Conservation (phyloP, 2,329 filamentous ascomycete species). For the Drechslerella dactyloides region DNA sequence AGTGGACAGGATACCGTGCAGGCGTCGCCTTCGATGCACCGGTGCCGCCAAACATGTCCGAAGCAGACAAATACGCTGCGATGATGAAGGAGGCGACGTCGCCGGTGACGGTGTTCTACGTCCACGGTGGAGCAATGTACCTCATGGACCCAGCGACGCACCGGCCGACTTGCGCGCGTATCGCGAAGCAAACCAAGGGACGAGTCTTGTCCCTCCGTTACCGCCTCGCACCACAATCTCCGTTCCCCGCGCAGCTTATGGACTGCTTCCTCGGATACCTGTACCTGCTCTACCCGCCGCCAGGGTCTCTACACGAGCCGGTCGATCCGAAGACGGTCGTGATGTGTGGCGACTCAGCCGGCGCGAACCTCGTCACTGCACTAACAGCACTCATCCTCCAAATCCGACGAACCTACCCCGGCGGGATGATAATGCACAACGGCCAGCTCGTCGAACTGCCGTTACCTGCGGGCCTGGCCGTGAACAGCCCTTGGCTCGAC, state of each 20-base stretch:
- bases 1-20: conserved; percentile 76
- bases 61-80: conserved; percentile 69
- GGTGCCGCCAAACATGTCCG: conserved; percentile 59
- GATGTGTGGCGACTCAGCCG: conserved; percentile 76
- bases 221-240: conserved; percentile 73
- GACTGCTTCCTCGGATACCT: conserved; percentile 77
- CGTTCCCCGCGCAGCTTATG: conserved; percentile 76
- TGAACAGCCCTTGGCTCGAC: conserved; percentile 75
- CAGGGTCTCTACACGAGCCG: conserved; percentile 70
- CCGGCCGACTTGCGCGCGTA: conserved; percentile 65
- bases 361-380: conserved; percentile 72
- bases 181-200: conserved; percentile 70
- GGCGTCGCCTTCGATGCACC: conserved; percentile 50
- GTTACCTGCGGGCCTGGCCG: conserved; percentile 70
- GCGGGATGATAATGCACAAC: conserved; percentile 66
- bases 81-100: conserved; percentile 72
- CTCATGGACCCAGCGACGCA: conserved; percentile 74
- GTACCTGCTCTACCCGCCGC: conserved; percentile 73
- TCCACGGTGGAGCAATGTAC: conserved; percentile 53
- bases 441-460: conserved; percentile 67
- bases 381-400: conserved; percentile 74
- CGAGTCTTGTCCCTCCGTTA: conserved; percentile 76
- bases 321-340: conserved; percentile 72
- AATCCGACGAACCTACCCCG: conserved; percentile 59
- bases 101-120: conserved; percentile 55